phyloP scores from a whole-genome alignment of 257 asterid genomes.

The Cordia subcordata region DNA sequence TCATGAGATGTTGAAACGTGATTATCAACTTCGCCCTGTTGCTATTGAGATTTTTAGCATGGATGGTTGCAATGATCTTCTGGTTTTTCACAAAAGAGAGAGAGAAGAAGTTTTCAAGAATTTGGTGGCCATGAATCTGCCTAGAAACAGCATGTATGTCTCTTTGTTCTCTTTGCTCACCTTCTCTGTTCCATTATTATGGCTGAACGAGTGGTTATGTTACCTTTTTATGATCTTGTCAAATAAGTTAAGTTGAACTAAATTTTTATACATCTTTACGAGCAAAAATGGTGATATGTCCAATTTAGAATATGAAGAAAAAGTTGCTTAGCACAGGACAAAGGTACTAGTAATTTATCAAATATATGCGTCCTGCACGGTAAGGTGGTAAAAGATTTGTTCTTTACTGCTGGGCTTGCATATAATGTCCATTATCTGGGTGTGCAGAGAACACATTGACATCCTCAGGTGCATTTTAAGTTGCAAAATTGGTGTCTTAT shows the following conservation, averaged over 20 bases:
- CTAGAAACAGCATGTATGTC: conserved; percentile 97
- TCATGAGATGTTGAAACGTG: conserved; percentile 96
- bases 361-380: too few species aligned
- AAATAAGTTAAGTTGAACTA: background rate
- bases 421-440: too few species aligned
- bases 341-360: too few species aligned
- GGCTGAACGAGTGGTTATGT: background rate
- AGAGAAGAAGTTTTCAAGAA: conserved; percentile 93
- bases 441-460: too few species aligned
- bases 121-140: conserved; percentile 95
- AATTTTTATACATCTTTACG: background rate
- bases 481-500: too few species aligned
- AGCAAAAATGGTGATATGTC: background rate
- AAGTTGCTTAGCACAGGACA: too few species aligned
- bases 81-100: conserved; percentile 97
- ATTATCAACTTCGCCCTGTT: conserved; percentile 98
- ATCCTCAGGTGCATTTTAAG: too few species aligned
- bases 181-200: background rate
- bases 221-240: background rate
- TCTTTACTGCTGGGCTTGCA: too few species aligned
- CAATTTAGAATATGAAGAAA: background rate
- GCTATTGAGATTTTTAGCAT: conserved; percentile 98
- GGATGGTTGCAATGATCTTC: conserved; percentile 99
- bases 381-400: too few species aligned
- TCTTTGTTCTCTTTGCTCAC: conserved; percentile 13